These are phyloP conservation scores for Cadophora malorum DNA, from an alignment of 2,329 filamentous ascomycete genomes.

Conservation along the genomic window DNA sequence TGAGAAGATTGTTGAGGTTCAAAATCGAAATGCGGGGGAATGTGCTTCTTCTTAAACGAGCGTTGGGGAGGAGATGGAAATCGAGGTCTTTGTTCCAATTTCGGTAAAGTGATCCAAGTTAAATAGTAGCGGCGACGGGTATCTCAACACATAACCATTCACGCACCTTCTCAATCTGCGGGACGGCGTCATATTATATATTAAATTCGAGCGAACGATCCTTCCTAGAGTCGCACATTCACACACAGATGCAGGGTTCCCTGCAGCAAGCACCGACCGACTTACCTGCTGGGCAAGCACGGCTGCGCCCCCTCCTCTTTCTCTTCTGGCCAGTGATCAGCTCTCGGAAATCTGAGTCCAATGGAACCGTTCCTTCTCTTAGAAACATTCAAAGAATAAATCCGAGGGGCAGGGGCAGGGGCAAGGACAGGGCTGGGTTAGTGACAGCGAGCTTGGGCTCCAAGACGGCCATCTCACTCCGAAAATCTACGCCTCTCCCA, in stretches of 20 bases:
- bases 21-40: neutral
- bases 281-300: neutral
- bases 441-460: neutral
- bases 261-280: neutral
- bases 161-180: constrained; percentile 15
- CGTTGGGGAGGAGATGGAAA: neutral
- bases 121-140: constrained; percentile 12
- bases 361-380: constrained; percentile 16
- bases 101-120: neutral
- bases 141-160: constrained; percentile 16
- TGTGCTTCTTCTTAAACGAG: constrained; percentile 23
- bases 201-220: constrained; percentile 16
- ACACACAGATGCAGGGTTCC: constrained; percentile 13
- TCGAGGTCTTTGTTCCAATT: constrained; percentile 17
- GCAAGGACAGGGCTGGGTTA: neutral
- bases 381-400: constrained; percentile 6
- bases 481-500: neutral
- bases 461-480: constrained; percentile 3
- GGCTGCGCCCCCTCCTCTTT: neutral
- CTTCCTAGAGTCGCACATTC: constrained; percentile 6
- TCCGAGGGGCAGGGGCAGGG: constrained; percentile 11
- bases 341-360: constrained; percentile 18
- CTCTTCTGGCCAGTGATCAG: neutral
- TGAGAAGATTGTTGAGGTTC: constrained; percentile 17
- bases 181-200: constrained; percentile 20